Evolutionary conservation across 768 basidiomycete species (phyloP), one percentile per base, ranked within the genome.

Genomic region (Termitomyces sp.): DNA sequence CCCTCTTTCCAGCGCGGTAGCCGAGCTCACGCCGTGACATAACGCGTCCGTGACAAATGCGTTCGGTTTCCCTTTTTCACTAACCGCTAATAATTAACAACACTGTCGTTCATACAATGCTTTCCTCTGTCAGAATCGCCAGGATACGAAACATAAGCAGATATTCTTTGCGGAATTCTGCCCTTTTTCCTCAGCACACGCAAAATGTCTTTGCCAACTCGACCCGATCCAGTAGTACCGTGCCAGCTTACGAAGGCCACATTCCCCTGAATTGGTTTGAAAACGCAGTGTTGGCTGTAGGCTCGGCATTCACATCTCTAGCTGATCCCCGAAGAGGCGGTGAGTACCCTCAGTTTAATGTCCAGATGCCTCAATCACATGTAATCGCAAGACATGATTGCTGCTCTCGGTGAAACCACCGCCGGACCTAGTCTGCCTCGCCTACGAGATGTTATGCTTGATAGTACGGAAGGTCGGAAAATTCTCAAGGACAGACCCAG

Each of bases 351-450:
- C 19, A 34, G 30, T 39, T 6, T 54, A 37, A 19, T 34, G 25
- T n/a, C 25, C 21, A 19, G 45, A 37, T 34, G 27, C 19, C 30
- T 12, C n/a, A 34, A 46, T 46, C n/a, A 37, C 37, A 51, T 19
- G 25, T 45, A 39, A 46, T 32, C 30, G 12, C 25, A 59, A 98
- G 95, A 99, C 70, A 93, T 99, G 88, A 82, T 98, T 41, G 95
- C 97, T 11, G 89, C 92, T 5, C 79, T 98, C 9, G 93, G 92
- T 23, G 97, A 98, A 72, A 93, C 93, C 1, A 94, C 96, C 0
- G 90, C 94, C 6, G 88, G 90, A 2, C 78, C 83, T 0, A 84
- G 85, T 53, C 77, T 98, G 41, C 86, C 90, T 6, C 77, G 79
- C 46, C 73, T 97, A 47, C 84, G 91, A 32, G 87, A 91, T 60